A percentile compares a stretch with the other conserved stretches of the same genome.
These are phyloP conservation scores for Leccinum boreale DNA, from an alignment of 768 basidiomycete genomes.

Conservation along the genomic window DNA sequence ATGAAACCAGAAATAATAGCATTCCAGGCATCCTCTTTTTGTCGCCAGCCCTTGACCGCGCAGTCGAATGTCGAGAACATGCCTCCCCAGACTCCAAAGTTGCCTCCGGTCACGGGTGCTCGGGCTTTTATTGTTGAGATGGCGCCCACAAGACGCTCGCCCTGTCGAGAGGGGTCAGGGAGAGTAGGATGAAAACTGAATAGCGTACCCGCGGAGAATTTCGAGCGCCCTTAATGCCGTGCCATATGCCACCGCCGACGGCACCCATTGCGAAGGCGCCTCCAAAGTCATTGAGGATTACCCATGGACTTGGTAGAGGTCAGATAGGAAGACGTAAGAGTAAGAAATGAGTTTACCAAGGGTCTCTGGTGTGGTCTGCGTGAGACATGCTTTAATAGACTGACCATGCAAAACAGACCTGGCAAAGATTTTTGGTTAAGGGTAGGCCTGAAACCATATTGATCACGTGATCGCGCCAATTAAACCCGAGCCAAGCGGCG, in stretches of 20 bases:
- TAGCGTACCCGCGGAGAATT: conserved; percentile 86
- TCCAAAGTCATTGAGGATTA: conserved; percentile 97
- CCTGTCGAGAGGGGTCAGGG: conserved; percentile 44
- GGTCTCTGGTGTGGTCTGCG: conserved; percentile 92
- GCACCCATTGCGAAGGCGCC: conserved; percentile 98
- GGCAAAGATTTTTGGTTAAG: conserved; percentile 28
- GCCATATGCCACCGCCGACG: conserved; percentile 97
- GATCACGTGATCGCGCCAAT: conserved; percentile 32
- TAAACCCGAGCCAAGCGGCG: not conserved
- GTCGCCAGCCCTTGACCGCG: conserved; percentile 93
- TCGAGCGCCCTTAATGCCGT: conserved; percentile 95
- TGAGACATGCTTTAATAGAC: conserved; percentile 57
- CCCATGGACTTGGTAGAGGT: conserved; percentile 75
- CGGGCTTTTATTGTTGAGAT: conserved; percentile 96
- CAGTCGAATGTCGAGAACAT: conserved; percentile 99
- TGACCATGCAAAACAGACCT: not conserved
- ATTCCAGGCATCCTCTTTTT: conserved; percentile 99
- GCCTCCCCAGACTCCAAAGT: conserved; percentile 95
- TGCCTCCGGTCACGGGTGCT: conserved; percentile 96
- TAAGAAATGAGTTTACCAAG: conserved; percentile 51
- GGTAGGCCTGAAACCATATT: conserved; percentile 22
- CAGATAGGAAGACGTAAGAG: not conserved
- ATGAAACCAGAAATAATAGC: conserved; percentile 97
- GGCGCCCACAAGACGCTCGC: conserved; percentile 91
- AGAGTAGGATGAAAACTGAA: not conserved